These are phyloP conservation scores for Puccinia hordei DNA, from an alignment of 1,284 basidiomycete genomes.

Conservation along the genomic window DNA sequence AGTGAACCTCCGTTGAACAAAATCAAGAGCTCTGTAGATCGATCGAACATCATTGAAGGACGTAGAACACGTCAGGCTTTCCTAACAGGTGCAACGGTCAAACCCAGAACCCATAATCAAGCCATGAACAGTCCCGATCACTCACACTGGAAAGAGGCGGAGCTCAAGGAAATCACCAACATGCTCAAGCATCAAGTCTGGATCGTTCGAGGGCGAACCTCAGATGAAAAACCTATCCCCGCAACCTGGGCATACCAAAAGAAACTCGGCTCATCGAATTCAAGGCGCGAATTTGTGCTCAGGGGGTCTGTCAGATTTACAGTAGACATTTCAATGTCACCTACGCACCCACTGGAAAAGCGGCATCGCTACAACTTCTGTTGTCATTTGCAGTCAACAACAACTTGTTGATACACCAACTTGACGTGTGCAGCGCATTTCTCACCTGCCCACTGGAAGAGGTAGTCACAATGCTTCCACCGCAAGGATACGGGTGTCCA, in stretches of 20 bases:
- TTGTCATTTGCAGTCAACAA: background rate
- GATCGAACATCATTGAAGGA: background rate
- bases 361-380: background rate
- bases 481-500: no score
- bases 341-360: background rate
- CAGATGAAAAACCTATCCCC: background rate
- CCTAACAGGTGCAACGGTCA: no score
- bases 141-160: background rate
- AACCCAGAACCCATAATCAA: background rate
- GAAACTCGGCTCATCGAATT: no score
- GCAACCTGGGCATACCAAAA: no score
- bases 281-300: no score
- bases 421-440: background rate
- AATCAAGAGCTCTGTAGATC: background rate
- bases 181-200: conserved; percentile 3
- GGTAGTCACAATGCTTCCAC: no score
- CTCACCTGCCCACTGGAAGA: background rate
- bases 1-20: background rate
- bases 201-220: background rate
- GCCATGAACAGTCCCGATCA: background rate
- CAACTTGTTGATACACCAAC: background rate
- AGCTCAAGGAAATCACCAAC: background rate
- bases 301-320: background rate
- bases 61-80: background rate
- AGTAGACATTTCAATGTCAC: background rate